Conservation (phyloP, 2,329 filamentous ascomycete species). For the Trichoderma breve region DNA sequence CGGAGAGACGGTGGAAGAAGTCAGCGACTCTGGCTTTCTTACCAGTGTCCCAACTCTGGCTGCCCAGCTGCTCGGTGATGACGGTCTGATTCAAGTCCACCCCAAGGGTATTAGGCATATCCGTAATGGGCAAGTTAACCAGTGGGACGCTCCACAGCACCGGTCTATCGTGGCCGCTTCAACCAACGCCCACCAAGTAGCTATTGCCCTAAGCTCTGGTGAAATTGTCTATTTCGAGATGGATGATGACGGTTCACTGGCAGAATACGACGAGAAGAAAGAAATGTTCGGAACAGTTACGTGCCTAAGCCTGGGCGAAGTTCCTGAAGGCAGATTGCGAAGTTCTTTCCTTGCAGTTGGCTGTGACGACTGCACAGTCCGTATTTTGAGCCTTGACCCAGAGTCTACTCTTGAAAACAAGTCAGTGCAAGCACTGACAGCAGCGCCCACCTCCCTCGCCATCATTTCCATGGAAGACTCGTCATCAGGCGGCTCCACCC, state of each 20-base stretch:
- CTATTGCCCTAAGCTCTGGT: constrained; percentile 88
- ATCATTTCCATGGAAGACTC: constrained; percentile 97
- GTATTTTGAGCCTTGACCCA: constrained; percentile 84
- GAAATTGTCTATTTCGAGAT: constrained; percentile 99
- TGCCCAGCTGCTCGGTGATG: constrained; percentile 90
- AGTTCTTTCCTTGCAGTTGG: constrained; percentile 95
- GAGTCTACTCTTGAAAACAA: constrained; percentile 90
- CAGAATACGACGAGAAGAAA: constrained; percentile 92
- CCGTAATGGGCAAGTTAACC: constrained; percentile 73
- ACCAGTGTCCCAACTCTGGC: constrained; percentile 85
- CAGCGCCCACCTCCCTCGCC: constrained; percentile 80
- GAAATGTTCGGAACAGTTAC: constrained; percentile 96
- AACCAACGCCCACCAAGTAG: constrained; percentile 90
- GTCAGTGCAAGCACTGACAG: constrained; percentile 89
- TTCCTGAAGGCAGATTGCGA: constrained; percentile 83
- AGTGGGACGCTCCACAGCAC: constrained; percentile 92
- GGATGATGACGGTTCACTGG: constrained; percentile 84
- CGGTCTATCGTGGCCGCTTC: constrained; percentile 92
- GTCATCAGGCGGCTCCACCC: constrained; percentile 78
- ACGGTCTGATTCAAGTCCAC: constrained; percentile 90
- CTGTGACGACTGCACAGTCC: constrained; percentile 93
- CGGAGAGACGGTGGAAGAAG: constrained; percentile 94
- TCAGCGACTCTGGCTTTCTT: constrained; percentile 89
- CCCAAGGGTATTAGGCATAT: constrained; percentile 96
- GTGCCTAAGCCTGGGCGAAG: constrained; percentile 87